A percentile compares a stretch with the other conserved stretches of the same genome.
Conservation (phyloP, 1,284 basidiomycete genomes). For the Melampsora americana region DNA sequence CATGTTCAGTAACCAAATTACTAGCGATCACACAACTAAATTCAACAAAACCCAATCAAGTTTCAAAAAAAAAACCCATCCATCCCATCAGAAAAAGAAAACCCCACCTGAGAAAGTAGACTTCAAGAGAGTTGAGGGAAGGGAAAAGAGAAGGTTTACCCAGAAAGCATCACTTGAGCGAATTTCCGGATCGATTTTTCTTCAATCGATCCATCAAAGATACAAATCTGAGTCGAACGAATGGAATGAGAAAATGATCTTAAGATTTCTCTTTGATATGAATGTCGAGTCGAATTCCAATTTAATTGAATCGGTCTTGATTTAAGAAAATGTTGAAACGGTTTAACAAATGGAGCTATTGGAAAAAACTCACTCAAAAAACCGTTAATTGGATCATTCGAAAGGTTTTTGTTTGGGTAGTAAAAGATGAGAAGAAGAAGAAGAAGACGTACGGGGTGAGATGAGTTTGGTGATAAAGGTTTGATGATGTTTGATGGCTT, state of each 20-base stretch:
- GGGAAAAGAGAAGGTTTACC: neutral
- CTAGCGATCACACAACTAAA: neutral
- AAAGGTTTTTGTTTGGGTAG: too few relatives aligned
- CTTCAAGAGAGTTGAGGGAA: neutral
- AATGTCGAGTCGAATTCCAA: neutral
- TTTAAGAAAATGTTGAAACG: neutral
- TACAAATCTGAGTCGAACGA: neutral
- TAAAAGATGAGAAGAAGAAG: too few relatives aligned
- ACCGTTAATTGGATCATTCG: too few relatives aligned
- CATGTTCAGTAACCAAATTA: constrained; percentile 1
- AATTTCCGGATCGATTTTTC: neutral
- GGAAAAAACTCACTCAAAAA: too few relatives aligned
- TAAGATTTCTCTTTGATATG: neutral
- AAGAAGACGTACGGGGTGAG: neutral
- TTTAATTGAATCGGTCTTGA: neutral
- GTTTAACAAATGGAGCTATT: neutral
- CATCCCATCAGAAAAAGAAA: too few relatives aligned
- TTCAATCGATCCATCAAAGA: constrained; percentile 2
- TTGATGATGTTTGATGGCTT: neutral
- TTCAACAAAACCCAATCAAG: neutral
- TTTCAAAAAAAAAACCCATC: too few relatives aligned
- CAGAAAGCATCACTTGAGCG: neutral
- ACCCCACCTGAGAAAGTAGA: too few relatives aligned
- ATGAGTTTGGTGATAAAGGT: neutral
- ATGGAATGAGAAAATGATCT: neutral